Evolutionary conservation across 73 alveolate species (phyloP).

Genomic region (Loxodes magnus): DNA sequence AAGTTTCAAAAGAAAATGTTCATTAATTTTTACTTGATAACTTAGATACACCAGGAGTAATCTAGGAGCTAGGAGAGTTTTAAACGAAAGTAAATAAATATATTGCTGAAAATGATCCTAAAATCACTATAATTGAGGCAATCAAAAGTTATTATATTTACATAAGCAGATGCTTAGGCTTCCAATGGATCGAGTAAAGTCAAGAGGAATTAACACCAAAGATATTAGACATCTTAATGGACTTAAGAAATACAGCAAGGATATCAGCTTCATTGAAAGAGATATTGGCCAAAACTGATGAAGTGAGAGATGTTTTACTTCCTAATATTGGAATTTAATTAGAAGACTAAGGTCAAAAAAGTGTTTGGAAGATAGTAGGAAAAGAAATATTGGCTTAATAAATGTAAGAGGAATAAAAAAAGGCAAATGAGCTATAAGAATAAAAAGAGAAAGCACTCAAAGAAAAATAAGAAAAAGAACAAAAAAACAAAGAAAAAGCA

Average conservation of each 20-base stretch:
- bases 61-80: constrained; percentile 46
- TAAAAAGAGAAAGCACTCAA: constrained; percentile 21
- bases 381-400: constrained; percentile 72
- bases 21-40: constrained; percentile 75
- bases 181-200: constrained; percentile 30
- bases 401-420: constrained; percentile 61
- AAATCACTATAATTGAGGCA: constrained; percentile 47
- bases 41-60: constrained; percentile 81
- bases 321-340: constrained; percentile 79
- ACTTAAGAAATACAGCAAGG: constrained; percentile 64
- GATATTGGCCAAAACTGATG: constrained; percentile 63
- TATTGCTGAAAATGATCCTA: constrained; percentile 39
- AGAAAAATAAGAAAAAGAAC: constrained; percentile 23
- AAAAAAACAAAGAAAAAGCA: constrained; percentile 51
- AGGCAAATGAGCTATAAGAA: constrained; percentile 40
- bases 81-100: constrained; percentile 59
- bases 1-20: constrained; percentile 37
- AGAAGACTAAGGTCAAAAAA: constrained; percentile 80
- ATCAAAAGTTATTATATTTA: constrained; percentile 48
- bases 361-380: constrained; percentile 88
- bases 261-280: constrained; percentile 40
- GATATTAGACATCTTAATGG: constrained; percentile 45
- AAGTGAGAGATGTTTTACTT: constrained; percentile 80
- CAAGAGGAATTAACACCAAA: constrained; percentile 44
- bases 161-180: constrained; percentile 56